Percentiles rank a stretch among this genome's conserved stretches.
Evolutionary conservation across 305 asterid genomes (phyloP).

Genomic region (Ruellia speciosa): DNA sequence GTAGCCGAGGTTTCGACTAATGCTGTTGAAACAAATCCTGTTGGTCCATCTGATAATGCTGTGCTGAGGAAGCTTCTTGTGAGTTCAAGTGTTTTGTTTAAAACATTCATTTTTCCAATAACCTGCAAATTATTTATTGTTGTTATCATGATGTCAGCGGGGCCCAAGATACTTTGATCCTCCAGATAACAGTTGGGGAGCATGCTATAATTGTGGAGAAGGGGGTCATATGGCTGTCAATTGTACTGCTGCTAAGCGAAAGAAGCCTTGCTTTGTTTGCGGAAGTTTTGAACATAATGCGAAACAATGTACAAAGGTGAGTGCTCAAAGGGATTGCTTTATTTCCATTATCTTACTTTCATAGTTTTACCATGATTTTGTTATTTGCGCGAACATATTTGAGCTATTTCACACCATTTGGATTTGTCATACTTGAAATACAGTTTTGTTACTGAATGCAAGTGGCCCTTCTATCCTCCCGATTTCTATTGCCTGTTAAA

Average conservation of each 20-base stretch:
- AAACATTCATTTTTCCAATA: conserved; percentile 27
- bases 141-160: conserved; percentile 55
- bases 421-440: too few relatives aligned
- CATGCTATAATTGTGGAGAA: conserved; percentile 95
- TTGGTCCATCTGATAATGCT: conserved; percentile 37
- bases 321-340: conserved; percentile 17
- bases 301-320: conserved; percentile 69
- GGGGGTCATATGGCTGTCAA: conserved; percentile 71
- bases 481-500: too few relatives aligned
- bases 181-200: conserved; percentile 82
- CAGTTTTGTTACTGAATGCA: too few relatives aligned
- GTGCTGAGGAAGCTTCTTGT: conserved; percentile 91
- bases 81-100: conserved; percentile 48
- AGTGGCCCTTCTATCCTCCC: too few relatives aligned
- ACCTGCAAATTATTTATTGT: conserved; percentile 21
- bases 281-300: conserved; percentile 85
- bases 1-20: conserved; percentile 29
- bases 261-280: conserved; percentile 92
- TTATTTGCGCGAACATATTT: too few relatives aligned
- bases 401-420: too few relatives aligned
- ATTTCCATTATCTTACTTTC: neutral
- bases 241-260: conserved; percentile 77
- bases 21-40: conserved; percentile 37
- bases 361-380: neutral
- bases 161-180: conserved; percentile 99